A percentile compares a stretch with the other conserved stretches of the same genome.
These are phyloP conservation scores for Blastomyces gilchristii DNA, from an alignment of 2,329 filamentous ascomycete genomes.

Conservation along the genomic window DNA sequence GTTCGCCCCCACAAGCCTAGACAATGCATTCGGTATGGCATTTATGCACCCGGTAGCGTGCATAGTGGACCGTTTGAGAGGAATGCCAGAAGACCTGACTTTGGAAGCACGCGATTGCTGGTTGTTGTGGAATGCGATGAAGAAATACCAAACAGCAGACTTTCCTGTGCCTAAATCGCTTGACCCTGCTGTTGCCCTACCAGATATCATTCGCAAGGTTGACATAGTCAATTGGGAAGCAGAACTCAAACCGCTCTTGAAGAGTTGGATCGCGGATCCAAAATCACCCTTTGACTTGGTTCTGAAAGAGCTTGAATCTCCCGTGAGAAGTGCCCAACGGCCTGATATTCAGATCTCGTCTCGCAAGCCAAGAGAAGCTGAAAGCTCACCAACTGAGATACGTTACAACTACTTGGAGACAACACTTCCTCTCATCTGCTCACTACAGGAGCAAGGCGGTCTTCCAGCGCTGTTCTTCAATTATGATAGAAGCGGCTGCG, in stretches of 20 bases:
- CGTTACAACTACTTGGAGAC: constrained; percentile 32
- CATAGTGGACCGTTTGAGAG: constrained; percentile 51
- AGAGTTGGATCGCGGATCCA: constrained; percentile 49
- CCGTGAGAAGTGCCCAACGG: constrained; percentile 7
- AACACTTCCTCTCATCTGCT: constrained; percentile 48
- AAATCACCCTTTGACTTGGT: constrained; percentile 45
- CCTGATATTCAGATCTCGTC: constrained; percentile 15
- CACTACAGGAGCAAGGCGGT: constrained; percentile 53
- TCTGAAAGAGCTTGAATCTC: constrained; percentile 38
- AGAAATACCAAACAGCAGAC: constrained; percentile 42
- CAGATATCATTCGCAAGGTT: constrained; percentile 49
- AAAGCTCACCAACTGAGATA: constrained; percentile 15
- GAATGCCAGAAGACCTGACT: constrained; percentile 55
- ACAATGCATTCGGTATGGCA: constrained; percentile 41
- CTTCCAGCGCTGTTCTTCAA: constrained; percentile 69
- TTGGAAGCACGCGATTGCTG: constrained; percentile 64
- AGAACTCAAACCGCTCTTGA: constrained; percentile 48
- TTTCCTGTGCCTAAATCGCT: constrained; percentile 45
- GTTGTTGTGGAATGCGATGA: constrained; percentile 55
- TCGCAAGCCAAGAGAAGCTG: constrained; percentile 13
- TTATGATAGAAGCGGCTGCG: constrained; percentile 58
- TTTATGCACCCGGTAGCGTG: constrained; percentile 59
- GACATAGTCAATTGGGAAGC: constrained; percentile 58
- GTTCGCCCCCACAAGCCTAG: constrained; percentile 39
- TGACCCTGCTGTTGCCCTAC: constrained; percentile 41